Percentiles rank a stretch among this genome's conserved stretches.
Evolutionary conservation across 192 early-diverging fungal species (phyloP).

Genomic region (Jimgerdemannia flammicorona): DNA sequence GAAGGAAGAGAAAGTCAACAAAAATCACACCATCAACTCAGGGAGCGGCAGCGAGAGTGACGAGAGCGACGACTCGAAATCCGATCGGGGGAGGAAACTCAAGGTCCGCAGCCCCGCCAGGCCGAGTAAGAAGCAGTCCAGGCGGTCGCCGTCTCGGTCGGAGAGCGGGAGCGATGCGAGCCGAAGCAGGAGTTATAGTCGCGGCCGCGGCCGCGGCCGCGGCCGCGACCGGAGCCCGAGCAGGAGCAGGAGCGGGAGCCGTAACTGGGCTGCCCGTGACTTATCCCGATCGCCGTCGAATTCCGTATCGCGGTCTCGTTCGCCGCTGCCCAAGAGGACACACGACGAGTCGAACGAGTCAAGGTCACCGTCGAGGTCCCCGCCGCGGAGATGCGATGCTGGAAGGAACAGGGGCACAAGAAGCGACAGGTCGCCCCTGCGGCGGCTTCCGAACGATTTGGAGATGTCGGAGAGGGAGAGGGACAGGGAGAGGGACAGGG

Average conservation of each 20-base stretch:
- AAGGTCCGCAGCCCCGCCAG: background rate
- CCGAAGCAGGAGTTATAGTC: background rate
- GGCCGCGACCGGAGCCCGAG: background rate
- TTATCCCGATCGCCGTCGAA: constrained; percentile 13
- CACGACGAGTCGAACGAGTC: background rate
- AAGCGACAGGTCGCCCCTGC: background rate
- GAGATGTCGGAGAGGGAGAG: background rate
- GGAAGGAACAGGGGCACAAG: background rate
- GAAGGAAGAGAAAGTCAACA: constrained; percentile 11
- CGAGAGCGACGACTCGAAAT: constrained; percentile 12
- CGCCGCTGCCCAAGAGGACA: background rate
- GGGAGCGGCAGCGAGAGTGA: constrained; percentile 13
- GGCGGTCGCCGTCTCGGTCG: constrained; percentile 8
- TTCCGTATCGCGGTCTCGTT: constrained; percentile 6
- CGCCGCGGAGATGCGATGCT: background rate
- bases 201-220: no score
- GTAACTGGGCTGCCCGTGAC: no score
- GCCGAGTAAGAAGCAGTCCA: constrained; percentile 10
- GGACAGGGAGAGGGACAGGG: background rate
- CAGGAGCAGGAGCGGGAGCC: no score
- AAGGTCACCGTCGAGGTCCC: constrained; percentile 6
- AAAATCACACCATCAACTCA: background rate
- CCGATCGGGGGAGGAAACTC: background rate
- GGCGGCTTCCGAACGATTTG: background rate
- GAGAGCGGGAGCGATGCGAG: constrained; percentile 12